A percentile compares a stretch with the other conserved stretches of the same genome.
Conservation (phyloP, 1,139 yeast species). For the Yamadazyma siamensis region DNA sequence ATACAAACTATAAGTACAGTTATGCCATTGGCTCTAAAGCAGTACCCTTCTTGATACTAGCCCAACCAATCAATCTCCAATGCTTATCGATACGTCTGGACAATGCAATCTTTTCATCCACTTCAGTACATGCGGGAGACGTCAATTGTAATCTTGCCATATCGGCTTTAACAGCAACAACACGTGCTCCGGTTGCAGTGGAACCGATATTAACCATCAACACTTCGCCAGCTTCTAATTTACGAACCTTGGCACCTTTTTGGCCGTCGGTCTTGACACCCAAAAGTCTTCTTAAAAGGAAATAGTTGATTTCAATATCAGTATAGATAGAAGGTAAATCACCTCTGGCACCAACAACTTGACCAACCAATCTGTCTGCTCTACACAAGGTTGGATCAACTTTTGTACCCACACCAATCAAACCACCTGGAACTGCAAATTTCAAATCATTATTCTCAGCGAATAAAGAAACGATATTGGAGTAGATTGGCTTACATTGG, state of each 20-base stretch:
- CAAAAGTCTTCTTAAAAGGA: conserved; percentile 90
- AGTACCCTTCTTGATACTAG: conserved; percentile 94
- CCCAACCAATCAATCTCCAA: conserved; percentile 99
- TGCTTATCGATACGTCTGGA: conserved; percentile 99
- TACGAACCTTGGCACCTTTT: conserved; percentile 90
- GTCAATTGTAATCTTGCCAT: conserved; percentile 98
- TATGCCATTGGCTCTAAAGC: conserved; percentile 67
- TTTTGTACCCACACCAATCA: conserved; percentile 98
- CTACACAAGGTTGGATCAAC: conserved; percentile 96
- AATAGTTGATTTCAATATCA: conserved; percentile 95
- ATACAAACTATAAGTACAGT: no score
- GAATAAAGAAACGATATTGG: conserved; percentile 87
- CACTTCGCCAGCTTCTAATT: conserved; percentile 90
- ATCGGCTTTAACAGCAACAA: conserved; percentile 96
- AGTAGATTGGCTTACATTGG: conserved; percentile 93
- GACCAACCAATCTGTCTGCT: conserved; percentile 99
- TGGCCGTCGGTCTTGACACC: conserved; percentile 99
- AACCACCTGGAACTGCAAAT: conserved; percentile 99
- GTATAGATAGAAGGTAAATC: conserved; percentile 93
- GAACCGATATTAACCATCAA: conserved; percentile 99
- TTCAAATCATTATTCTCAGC: conserved; percentile 98
- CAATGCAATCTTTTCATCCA: conserved; percentile 96
- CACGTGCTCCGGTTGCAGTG: conserved; percentile 99
- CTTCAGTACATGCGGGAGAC: conserved; percentile 98
- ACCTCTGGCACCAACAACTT: conserved; percentile 97